A percentile compares a stretch with the other conserved stretches of the same genome.
Evolutionary conservation across 2,329 filamentous ascomycete genomes (phyloP).

Genomic region (Paecilomyces sp.): DNA sequence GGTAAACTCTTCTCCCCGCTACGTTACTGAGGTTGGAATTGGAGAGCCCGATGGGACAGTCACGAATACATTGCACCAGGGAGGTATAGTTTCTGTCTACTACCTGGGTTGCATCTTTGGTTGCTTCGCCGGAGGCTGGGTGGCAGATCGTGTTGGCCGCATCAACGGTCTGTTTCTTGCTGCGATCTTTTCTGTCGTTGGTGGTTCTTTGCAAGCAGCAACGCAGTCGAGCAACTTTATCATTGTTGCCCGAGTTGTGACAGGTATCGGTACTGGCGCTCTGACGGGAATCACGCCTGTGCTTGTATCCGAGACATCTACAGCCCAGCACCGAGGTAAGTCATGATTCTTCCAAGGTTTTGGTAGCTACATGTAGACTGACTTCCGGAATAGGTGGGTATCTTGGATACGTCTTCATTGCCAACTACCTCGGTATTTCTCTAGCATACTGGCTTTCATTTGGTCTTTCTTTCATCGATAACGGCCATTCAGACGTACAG

Average conservation of each 20-base stretch:
- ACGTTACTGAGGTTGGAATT: conserved; percentile 36
- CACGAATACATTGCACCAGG: conserved; percentile 44
- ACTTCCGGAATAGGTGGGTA: conserved; percentile 14
- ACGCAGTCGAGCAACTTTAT: conserved; percentile 40
- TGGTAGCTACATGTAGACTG: too few species aligned
- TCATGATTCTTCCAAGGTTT: too few species aligned
- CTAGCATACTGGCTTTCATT: conserved; percentile 31
- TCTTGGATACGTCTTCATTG: conserved; percentile 45
- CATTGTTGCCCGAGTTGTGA: conserved; percentile 43
- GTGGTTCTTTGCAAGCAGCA: conserved; percentile 43
- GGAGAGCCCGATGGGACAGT: conserved; percentile 39
- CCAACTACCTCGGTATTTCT: conserved; percentile 47
- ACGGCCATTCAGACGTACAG: conserved; percentile 24
- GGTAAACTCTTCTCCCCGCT: conserved; percentile 37
- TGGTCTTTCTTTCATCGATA: conserved; percentile 25
- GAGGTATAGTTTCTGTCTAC: conserved; percentile 48
- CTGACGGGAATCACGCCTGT: conserved; percentile 46
- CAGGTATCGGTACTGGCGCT: conserved; percentile 47
- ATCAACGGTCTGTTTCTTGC: conserved; percentile 45
- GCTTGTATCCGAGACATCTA: conserved; percentile 43
- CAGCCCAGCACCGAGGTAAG: conserved; percentile 38
- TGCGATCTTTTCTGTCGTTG: conserved; percentile 41
- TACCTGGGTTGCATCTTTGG: conserved; percentile 47
- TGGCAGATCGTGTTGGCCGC: conserved; percentile 48
- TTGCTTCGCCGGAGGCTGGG: conserved; percentile 44